Evolutionary conservation across 192 early-diverging fungal genomes (phyloP), one percentile per base, ranked within the genome.

Genomic region (Podila epigama): DNA sequence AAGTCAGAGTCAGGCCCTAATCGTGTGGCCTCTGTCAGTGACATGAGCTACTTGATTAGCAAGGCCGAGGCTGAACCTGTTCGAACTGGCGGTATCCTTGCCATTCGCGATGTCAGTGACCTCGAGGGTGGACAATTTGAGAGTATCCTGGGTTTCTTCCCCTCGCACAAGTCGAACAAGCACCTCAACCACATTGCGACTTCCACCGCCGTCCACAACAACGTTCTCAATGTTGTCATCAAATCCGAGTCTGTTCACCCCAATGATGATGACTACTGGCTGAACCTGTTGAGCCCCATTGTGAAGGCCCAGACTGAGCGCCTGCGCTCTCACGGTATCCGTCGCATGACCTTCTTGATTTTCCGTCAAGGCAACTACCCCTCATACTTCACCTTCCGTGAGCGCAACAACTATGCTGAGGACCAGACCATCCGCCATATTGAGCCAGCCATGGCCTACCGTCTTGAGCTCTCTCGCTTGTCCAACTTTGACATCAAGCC

Each of bases 401-500:
- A 96, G 75, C 86, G 86, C 62, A 70, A 83, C 31, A 92, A 91
- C 71, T 98, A 91, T 80, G 56, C 60, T 31, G 97, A 99, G 81
- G 97, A 99, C 81, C 83, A 89, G 64, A 93, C 97, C 50, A 97
- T 99, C 67, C 94, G 97, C 57, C 95, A 99, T 79, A 95, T 98
- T 59, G 97, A 99, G 88, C 97, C 97, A 12, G 94, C 94, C 18
- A 92, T 97, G 88, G 96, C 97, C 29, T 98, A 98, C 82, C 95
- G 97, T 83, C 86, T 99, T 28, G 97, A 99, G 85, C 82, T 99
- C 53, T 88, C 91, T 34, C 90, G 96, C 37, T 75, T 99, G 75
- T 84, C 90, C 56, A 95, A 97, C 89, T 99, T 97, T 87, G 93
- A 95, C 61, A 93, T 99, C 80, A 94, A 95, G 80, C 96, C 97